A percentile compares a stretch with the other conserved stretches of the same genome.
Conservation (phyloP, 1,284 basidiomycete species). For the Ceratobasidium sp. region DNA sequence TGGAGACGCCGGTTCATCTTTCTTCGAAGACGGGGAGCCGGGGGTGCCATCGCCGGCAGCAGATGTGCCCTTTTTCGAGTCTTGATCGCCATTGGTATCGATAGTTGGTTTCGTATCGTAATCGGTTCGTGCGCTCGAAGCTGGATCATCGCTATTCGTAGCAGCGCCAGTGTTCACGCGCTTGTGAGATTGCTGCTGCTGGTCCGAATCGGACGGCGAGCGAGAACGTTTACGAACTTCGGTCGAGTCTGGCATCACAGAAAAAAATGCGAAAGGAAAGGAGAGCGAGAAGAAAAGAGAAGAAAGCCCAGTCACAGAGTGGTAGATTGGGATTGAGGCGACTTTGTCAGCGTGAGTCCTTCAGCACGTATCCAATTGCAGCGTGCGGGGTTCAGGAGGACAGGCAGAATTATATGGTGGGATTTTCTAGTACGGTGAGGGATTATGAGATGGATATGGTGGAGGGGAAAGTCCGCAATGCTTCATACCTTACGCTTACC, state of each 20-base stretch:
- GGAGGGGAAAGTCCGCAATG: conserved; percentile 2
- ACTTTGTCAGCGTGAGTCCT: conserved; percentile 34
- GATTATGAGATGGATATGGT: conserved; percentile 38
- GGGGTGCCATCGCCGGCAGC: conserved; percentile 41
- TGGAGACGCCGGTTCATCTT: conserved; percentile 27
- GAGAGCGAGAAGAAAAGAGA: neutral
- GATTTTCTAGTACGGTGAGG: conserved; percentile 28
- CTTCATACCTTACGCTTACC: conserved; percentile 28
- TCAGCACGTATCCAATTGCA: conserved; percentile 29
- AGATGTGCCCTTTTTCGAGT: conserved; percentile 54
- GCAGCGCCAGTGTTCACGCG: conserved; percentile 75
- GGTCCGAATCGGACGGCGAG: conserved; percentile 81
- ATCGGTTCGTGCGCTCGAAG: conserved; percentile 50
- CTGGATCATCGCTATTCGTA: conserved; percentile 66
- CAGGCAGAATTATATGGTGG: neutral
- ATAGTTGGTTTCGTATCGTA: conserved; percentile 43
- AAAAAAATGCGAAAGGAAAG: conserved; percentile 5
- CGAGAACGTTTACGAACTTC: conserved; percentile 72
- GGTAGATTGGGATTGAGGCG: conserved; percentile 30
- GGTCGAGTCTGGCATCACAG: conserved; percentile 39
- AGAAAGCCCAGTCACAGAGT: conserved; percentile 15
- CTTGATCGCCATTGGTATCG: conserved; percentile 47
- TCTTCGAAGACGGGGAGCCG: conserved; percentile 35
- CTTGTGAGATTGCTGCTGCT: conserved; percentile 80
- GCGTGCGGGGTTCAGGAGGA: conserved; percentile 24